Percentiles rank a stretch among this genome's conserved stretches.
These are phyloP conservation scores for Lanmaoa rubissima DNA, from an alignment of 768 basidiomycete species.

Conservation along the genomic window DNA sequence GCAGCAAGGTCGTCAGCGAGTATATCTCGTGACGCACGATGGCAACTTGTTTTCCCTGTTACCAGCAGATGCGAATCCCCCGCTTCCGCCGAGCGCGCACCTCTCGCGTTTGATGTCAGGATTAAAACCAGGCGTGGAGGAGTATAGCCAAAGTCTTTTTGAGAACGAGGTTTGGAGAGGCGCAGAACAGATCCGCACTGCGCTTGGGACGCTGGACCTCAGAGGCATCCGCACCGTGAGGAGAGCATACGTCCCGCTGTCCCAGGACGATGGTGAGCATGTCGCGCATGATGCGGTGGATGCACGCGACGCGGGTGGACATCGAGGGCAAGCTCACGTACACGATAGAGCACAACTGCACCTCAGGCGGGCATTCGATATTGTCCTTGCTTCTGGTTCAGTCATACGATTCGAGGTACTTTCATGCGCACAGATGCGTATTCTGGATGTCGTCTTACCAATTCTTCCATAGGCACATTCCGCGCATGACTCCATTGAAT, in stretches of 20 bases:
- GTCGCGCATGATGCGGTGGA: conserved; percentile 40
- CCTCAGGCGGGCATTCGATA: conserved; percentile 73
- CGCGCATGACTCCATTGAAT: conserved; percentile 68
- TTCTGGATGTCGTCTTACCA: neutral
- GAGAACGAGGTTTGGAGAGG: conserved; percentile 62
- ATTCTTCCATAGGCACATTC: conserved; percentile 54
- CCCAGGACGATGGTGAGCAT: conserved; percentile 29
- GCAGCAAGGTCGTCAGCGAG: conserved; percentile 52
- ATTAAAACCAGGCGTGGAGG: conserved; percentile 26
- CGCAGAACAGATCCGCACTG: conserved; percentile 56
- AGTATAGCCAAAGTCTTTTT: conserved; percentile 38
- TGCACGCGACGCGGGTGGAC: conserved; percentile 65
- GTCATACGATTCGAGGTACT: conserved; percentile 79
- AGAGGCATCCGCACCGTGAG: conserved; percentile 63
- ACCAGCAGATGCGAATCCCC: conserved; percentile 58
- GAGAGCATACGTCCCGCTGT: conserved; percentile 42
- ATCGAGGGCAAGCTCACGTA: conserved; percentile 44
- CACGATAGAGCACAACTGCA: conserved; percentile 46
- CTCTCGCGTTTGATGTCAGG: conserved; percentile 31
- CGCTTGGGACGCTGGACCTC: conserved; percentile 72
- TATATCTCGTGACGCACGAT: conserved; percentile 72
- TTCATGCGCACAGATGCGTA: neutral
- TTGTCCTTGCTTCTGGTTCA: conserved; percentile 65
- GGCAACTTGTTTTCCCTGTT: conserved; percentile 66
- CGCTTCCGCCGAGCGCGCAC: conserved; percentile 59